Percentiles rank a stretch among this genome's conserved stretches.
phyloP scores from a whole-genome alignment of 2,329 filamentous ascomycete species.

The Ustulina deusta region DNA sequence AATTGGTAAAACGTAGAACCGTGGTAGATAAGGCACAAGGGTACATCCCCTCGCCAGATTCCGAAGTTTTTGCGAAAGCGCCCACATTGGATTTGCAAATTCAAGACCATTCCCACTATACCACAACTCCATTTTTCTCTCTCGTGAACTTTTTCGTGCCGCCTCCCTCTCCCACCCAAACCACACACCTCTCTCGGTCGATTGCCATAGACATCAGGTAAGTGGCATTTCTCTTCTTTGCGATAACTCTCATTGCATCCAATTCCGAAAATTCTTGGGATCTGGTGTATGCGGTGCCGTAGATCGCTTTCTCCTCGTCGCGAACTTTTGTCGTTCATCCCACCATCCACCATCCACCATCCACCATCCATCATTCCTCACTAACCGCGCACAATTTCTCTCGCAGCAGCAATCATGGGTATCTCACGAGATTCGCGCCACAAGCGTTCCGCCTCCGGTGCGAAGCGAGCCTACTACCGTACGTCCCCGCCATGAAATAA shows the following conservation, averaged over 20 bases:
- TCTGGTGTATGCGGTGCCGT: not conserved
- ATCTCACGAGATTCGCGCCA: constrained; percentile 99
- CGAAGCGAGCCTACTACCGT: constrained; percentile 95
- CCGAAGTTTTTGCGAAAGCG: constrained; percentile 49
- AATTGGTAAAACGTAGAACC: too few species aligned
- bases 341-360: not conserved
- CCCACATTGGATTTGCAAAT: constrained; percentile 48
- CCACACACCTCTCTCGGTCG: constrained; percentile 42
- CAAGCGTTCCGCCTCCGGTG: constrained; percentile 99
- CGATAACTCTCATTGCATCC: not conserved
- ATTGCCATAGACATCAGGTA: constrained; percentile 51
- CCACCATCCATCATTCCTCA: constrained; percentile 8
- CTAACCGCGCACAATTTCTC: constrained; percentile 47
- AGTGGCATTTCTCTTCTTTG: constrained; percentile 31
- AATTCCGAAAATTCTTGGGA: constrained; percentile 27
- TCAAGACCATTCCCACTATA: constrained; percentile 30
- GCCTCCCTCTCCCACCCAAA: constrained; percentile 44
- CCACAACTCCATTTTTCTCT: constrained; percentile 36
- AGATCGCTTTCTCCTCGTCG: not conserved
- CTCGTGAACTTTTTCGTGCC: constrained; percentile 44
- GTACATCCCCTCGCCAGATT: constrained; percentile 34
- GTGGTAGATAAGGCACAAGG: constrained; percentile 18
- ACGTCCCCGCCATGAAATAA: constrained; percentile 60
- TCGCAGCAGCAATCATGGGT: constrained; percentile 91
- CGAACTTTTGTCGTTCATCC: constrained; percentile 16